A percentile compares a stretch with the other conserved stretches of the same genome.
Conservation (phyloP, 2,329 filamentous ascomycete species). For the Leptographium wingfieldii region DNA sequence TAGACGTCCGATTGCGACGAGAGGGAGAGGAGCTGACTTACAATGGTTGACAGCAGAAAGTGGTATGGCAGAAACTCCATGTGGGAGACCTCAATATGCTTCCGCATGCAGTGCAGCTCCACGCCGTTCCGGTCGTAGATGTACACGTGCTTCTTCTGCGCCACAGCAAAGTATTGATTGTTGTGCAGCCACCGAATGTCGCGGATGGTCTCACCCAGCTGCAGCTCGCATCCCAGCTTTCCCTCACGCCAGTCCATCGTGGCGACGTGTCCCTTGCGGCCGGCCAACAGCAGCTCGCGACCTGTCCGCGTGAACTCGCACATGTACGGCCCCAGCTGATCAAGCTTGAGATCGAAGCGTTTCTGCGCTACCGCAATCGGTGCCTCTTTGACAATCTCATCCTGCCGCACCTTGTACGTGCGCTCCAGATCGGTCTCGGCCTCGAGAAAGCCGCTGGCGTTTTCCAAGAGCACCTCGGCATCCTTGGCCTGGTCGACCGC, state of each 20-base stretch:
- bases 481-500: conserved; percentile 80
- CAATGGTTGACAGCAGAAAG: conserved; percentile 78
- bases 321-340: conserved; percentile 72
- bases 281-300: conserved; percentile 69
- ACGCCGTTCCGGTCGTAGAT: conserved; percentile 90
- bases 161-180: conserved; percentile 86
- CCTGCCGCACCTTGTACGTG: conserved; percentile 86
- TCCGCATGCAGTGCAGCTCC: conserved; percentile 81
- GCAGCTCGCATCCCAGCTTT: conserved; percentile 74
- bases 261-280: conserved; percentile 86
- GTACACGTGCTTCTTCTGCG: conserved; percentile 93
- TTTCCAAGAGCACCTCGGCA: conserved; percentile 87
- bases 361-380: conserved; percentile 81
- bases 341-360: conserved; percentile 77
- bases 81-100: conserved; percentile 81
- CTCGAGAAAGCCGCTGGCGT: conserved; percentile 74
- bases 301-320: conserved; percentile 88
- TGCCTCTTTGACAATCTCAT: conserved; percentile 65
- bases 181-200: conserved; percentile 91
- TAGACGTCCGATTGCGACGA: background rate
- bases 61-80: conserved; percentile 97
- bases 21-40: conserved; percentile 27
- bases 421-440: conserved; percentile 77
- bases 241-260: conserved; percentile 94
- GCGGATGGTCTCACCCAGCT: conserved; percentile 79